Evolutionary conservation across 2,329 filamentous ascomycete species (phyloP).

Genomic region (Aspergillus sp.): DNA sequence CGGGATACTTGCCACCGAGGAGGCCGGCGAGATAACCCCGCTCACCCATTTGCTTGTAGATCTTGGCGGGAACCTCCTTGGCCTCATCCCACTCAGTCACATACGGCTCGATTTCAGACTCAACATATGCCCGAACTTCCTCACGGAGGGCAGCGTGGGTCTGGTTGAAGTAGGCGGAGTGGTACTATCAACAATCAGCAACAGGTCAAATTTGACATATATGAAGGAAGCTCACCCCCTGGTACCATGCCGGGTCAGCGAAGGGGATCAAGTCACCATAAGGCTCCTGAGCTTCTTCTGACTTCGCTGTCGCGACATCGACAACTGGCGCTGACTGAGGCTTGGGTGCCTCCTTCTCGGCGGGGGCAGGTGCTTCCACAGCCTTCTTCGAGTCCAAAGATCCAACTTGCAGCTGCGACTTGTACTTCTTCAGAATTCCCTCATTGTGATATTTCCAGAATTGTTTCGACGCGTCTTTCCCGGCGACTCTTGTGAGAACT

Average conservation of each 20-base stretch:
- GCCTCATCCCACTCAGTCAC: slow-evolving; percentile 97
- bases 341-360: slow-evolving; percentile 52
- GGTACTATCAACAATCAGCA: slow-evolving; percentile 60
- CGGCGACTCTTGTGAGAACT: slow-evolving; percentile 65
- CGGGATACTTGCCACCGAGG: slow-evolving; percentile 75
- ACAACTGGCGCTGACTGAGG: slow-evolving; percentile 54
- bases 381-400: slow-evolving; percentile 85
- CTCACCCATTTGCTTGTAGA: slow-evolving; percentile 95
- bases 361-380: slow-evolving; percentile 50
- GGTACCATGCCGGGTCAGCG: slow-evolving; percentile 91
- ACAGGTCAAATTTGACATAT: background rate
- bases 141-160: slow-evolving; percentile 85
- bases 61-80: slow-evolving; percentile 79
- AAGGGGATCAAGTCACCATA: slow-evolving; percentile 89
- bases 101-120: slow-evolving; percentile 82
- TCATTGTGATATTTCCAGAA: slow-evolving; percentile 68
- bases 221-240: slow-evolving; percentile 64
- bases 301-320: slow-evolving; percentile 49
- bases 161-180: slow-evolving; percentile 96
- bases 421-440: slow-evolving; percentile 62
- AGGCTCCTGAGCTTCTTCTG: slow-evolving; percentile 73
- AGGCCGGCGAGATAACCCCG: slow-evolving; percentile 90
- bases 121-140: slow-evolving; percentile 91
- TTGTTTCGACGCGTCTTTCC: slow-evolving; percentile 68
- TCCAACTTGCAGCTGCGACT: slow-evolving; percentile 59